Evolutionary conservation across 2,329 filamentous ascomycete genomes (phyloP).

Genomic region (Aspergillus fumigatiaffinis): DNA sequence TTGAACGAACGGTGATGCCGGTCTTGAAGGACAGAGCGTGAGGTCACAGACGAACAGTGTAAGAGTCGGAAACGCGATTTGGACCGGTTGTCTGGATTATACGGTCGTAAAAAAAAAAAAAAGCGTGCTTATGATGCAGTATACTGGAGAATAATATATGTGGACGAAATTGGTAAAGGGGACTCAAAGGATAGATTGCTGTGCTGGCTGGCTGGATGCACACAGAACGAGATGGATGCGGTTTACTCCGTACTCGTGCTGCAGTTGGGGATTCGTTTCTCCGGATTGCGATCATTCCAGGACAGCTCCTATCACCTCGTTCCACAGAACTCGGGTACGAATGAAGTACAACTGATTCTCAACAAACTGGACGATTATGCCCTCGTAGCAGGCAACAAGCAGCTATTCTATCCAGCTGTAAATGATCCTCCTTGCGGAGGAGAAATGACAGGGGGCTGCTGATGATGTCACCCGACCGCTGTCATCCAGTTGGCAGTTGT

Average conservation of each 20-base stretch:
- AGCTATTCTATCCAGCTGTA: neutral
- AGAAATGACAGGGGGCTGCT: constrained; percentile 3
- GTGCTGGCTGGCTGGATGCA: neutral
- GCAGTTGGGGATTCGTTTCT: neutral
- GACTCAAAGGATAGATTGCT: neutral
- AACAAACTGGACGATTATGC: neutral
- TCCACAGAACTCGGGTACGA: neutral
- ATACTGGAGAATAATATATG: neutral
- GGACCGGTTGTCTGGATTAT: neutral
- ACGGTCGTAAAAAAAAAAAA: neutral
- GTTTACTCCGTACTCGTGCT: neutral
- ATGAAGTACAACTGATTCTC: neutral
- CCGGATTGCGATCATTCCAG: neutral
- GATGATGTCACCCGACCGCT: constrained; percentile 25
- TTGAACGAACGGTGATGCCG: neutral
- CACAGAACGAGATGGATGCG: neutral
- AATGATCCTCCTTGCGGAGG: neutral
- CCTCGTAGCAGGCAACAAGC: neutral
- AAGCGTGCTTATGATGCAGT: neutral
- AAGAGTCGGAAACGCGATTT: neutral
- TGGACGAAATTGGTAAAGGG: neutral
- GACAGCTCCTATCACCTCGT: neutral
- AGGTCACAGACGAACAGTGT: neutral
- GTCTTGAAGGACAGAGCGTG: neutral
- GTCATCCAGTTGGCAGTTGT: neutral